phyloP scores from a whole-genome alignment of 164 flowering plant species.

The Vitis cinerea region DNA sequence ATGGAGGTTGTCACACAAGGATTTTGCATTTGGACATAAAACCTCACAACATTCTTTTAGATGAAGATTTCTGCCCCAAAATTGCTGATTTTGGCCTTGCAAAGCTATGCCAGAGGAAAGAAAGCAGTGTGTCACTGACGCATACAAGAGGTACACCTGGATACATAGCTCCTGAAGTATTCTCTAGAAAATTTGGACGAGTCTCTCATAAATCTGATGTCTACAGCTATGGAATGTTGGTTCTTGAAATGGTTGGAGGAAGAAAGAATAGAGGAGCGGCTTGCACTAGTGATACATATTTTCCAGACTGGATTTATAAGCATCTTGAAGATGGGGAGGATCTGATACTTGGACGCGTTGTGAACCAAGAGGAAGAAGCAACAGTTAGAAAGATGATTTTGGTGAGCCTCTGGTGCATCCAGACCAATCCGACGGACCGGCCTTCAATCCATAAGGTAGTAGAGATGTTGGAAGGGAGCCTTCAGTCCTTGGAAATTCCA shows the following conservation, averaged over 20 bases:
- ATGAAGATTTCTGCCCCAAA: conserved; percentile 26
- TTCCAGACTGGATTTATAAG: conserved; percentile 22
- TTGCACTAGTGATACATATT: conserved; percentile 19
- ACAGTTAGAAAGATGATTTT: conserved; percentile 21
- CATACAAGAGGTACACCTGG: not conserved
- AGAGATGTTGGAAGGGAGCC: conserved; percentile 26
- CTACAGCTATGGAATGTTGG: conserved; percentile 34
- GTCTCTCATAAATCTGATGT: conserved; percentile 30
- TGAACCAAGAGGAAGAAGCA: conserved; percentile 18
- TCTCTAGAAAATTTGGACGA: conserved; percentile 15
- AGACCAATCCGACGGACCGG: conserved; percentile 19
- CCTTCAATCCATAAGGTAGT: conserved; percentile 28
- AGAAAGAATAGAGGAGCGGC: too few species aligned
- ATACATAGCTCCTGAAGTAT: conserved; percentile 35
- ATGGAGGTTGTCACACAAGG: conserved; percentile 19
- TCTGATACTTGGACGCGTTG: too few species aligned
- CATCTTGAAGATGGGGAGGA: conserved; percentile 26
- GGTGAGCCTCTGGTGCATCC: conserved; percentile 34
- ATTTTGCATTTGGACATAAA: conserved; percentile 33
- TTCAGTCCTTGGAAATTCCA: conserved; percentile 21
- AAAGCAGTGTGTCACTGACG: conserved; percentile 12
- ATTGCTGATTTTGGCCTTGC: conserved; percentile 39
- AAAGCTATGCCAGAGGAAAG: conserved; percentile 18
- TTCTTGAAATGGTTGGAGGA: conserved; percentile 29
- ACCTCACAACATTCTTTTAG: conserved; percentile 32